Base-by-base conservation (phyloP, 2,329 filamentous ascomycete genomes). In the Biscogniauxia mediterranea region DNA sequence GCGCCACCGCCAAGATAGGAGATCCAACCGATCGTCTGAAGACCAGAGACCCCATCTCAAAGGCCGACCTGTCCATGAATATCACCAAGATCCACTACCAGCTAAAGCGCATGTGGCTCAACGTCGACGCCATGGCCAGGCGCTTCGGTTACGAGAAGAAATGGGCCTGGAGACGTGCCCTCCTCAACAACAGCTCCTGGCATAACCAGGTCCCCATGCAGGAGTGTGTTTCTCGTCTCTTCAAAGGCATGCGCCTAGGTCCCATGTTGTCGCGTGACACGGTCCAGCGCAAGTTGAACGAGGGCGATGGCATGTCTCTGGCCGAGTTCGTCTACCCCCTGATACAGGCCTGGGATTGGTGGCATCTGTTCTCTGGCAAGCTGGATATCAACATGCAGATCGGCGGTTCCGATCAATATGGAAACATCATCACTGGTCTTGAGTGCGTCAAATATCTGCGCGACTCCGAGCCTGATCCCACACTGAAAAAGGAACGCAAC, bases 321-420 rank as follows among this genome's bases (percentile, higher is more conserved):
- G 89, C 92, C 42, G 95, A 99, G 74, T 97, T 99, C 75, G 85
- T 88, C 51, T 99, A 99, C 72, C 95, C 96, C 1, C 78, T 99
- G 17, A 86, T 98, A 70, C 95, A 99, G 74, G 93, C 90, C 21
- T 98, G 93, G 90, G 95, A 99, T 75, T 99, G 93, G 86, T 98
- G 92, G 91, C 83, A 91, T 68, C 84, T 98, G 78, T 96, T 91
- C 76, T 75, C 69, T 63, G 83, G 85, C 54, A 81, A 83, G 23
- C 56, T 82, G 84, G 54, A 32, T 9, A 82, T 93, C 9, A 89
- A 93, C 72, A 85, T 98, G 73, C 93, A 99, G 77, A 91, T 99
- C 57, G 95, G 95, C 61, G 95, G 95, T 49, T 93, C 93, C 6
- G 95, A 99, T 73, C 95, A 99, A 78, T 98, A 89, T 73, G 95